Evolutionary conservation across 306 rosid species (phyloP).

Genomic region (Vigna hirtella): DNA sequence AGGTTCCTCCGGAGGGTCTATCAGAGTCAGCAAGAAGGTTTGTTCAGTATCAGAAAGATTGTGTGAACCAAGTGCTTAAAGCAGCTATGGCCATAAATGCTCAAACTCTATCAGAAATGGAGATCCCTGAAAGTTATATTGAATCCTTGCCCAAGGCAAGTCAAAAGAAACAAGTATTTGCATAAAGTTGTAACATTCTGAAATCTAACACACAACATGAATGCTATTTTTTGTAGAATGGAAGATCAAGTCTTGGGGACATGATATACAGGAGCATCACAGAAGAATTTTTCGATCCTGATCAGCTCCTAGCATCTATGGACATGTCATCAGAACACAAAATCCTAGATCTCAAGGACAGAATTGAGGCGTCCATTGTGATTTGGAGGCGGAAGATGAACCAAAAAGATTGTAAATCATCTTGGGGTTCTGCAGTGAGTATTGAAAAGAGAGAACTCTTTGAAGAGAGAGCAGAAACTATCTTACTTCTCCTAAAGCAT

Average conservation of each 20-base stretch:
- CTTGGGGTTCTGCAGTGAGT: conserved; percentile 97
- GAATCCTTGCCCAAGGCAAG: conserved; percentile 94
- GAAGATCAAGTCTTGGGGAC: conserved; percentile 97
- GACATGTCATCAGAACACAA: conserved; percentile 96
- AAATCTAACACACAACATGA: neutral
- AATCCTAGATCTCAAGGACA: conserved; percentile 87
- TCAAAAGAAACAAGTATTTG: neutral
- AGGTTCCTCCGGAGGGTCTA: conserved; percentile 82
- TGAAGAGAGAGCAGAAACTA: conserved; percentile 98
- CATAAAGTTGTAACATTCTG: neutral
- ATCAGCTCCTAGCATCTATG: conserved; percentile 72
- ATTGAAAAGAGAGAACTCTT: conserved; percentile 92
- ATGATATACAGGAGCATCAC: conserved; percentile 78
- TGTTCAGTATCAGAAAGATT: conserved; percentile 90
- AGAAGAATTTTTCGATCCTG: conserved; percentile 90
- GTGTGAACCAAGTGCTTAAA: conserved; percentile 97
- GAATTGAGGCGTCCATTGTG: conserved; percentile 94
- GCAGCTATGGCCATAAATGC: conserved; percentile 99
- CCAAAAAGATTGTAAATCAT: conserved; percentile 91
- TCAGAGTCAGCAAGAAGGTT: conserved; percentile 85
- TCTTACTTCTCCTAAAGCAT: conserved; percentile 83
- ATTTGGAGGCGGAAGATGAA: conserved; percentile 97
- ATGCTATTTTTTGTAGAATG: conserved; percentile 60
- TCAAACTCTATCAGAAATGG: conserved; percentile 92
- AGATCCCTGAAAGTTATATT: conserved; percentile 90